Evolutionary conservation across 305 asterid genomes (phyloP), one percentile per base, ranked within the genome.

Genomic region (Solanum chacoense): DNA sequence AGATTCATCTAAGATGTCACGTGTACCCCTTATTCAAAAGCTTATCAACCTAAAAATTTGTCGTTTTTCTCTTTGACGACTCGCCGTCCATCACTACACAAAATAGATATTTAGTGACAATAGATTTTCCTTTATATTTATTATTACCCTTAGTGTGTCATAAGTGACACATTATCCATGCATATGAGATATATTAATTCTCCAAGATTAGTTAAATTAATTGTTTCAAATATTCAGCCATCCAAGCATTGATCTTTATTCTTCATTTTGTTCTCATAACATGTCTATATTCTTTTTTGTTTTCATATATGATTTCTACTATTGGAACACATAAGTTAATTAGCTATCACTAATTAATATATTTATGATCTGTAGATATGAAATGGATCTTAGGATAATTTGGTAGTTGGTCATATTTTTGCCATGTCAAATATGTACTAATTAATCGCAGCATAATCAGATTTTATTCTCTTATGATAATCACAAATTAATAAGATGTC

Each of bases 201-300:
- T 31, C 1, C 20, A n/a, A n/a, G 59, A 77, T 77, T 36, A n/a
- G 59, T 77, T 77, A 36, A 77, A 77, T n/a, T 78, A 78, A 78
- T 37, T 78, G 45, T 32, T 32, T 55, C 89, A 71, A 81, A 85
- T 38, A 88, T 77, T 45, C 84, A 83, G 88, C 74, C 74, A 78
- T 75, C 65, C 71, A 37, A 84, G 2, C 42, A 11, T 31, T 65
- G 87, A 84, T 50, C 42, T 84, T 84, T 84, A n/a, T 84, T 84
- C 87, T 55, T 84, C 74, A 55, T 84, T 59, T 55, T 84, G 74
- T 84, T 55, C 87, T 55, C n/a, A 37, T 78, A 84, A 84, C 74
- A 84, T 84, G 87, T 2, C n/a, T 84, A 84, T 83, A 45, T 45
- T 83, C 86, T 81, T 81, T 59, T 81, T 83, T 45, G 10, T 80